A percentile compares a stretch with the other conserved stretches of the same genome.
Evolutionary conservation across 106 monocot species (phyloP).

Genomic region (Dactylorhiza incarnata): DNA sequence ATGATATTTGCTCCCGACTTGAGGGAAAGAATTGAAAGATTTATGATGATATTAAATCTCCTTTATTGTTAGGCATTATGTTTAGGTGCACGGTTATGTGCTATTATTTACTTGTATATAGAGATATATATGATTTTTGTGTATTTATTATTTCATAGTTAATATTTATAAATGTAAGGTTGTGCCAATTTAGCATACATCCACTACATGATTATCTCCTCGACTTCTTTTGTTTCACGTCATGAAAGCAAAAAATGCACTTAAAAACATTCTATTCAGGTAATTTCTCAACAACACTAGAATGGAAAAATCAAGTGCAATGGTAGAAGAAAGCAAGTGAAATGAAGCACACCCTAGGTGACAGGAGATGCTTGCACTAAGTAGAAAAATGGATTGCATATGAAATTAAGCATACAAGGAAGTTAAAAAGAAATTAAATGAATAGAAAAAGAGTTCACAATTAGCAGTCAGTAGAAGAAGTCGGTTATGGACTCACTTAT

Average conservation of each 20-base stretch:
- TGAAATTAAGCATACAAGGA: not conserved
- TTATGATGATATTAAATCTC: too few species aligned
- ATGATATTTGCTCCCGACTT: too few species aligned
- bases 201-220: too few species aligned
- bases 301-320: not conserved
- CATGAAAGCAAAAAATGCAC: not conserved
- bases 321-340: not conserved
- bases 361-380: not conserved
- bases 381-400: not conserved
- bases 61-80: too few species aligned
- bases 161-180: too few species aligned
- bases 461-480: not conserved
- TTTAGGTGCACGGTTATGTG: too few species aligned
- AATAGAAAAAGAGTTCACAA: not conserved
- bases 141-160: too few species aligned
- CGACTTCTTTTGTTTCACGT: too few species aligned
- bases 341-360: not conserved
- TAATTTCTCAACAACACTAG: not conserved
- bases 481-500: constrained; percentile 22
- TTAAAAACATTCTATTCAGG: not conserved
- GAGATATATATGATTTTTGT: too few species aligned
- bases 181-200: too few species aligned
- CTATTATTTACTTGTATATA: too few species aligned
- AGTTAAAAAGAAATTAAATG: not conserved
- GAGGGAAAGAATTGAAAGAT: too few species aligned